Percentiles rank a stretch among this genome's conserved stretches.
These are phyloP conservation scores for Choricystis sp. DNA, from an alignment of 139 green algal genomes.

Conservation along the genomic window DNA sequence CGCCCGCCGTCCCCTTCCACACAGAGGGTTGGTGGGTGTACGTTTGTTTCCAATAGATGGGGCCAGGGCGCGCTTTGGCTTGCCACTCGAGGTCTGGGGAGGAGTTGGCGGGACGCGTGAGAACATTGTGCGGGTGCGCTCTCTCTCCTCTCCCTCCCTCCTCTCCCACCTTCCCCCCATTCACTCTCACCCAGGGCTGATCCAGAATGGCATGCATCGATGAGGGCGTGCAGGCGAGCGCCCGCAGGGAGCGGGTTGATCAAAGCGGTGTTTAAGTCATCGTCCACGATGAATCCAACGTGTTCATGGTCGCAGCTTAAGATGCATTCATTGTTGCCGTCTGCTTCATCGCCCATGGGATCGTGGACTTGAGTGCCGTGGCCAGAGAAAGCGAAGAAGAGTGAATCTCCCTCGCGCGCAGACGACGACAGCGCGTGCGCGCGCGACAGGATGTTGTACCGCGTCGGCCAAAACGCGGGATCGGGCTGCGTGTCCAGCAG, in stretches of 20 bases:
- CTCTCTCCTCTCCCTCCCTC: no score
- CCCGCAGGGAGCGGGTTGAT: slow-evolving; percentile 25
- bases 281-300: slow-evolving; percentile 40
- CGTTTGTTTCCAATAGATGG: neutral
- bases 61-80: neutral
- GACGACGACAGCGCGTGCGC: slow-evolving; percentile 1
- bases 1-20: slow-evolving; percentile 37
- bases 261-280: slow-evolving; percentile 46
- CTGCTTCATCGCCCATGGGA: neutral
- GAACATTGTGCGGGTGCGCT: no score
- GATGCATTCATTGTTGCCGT: slow-evolving; percentile 3
- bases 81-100: neutral
- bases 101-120: no score
- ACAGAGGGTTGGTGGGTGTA: neutral
- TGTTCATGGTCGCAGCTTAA: slow-evolving; percentile 14
- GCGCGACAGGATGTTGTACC: neutral
- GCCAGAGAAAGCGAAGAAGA: slow-evolving; percentile 53
- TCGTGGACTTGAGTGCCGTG: neutral
- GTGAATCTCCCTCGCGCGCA: slow-evolving; percentile 25
- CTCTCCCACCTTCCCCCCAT: no score
- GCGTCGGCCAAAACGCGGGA: slow-evolving; percentile 2
- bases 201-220: slow-evolving; percentile 65
- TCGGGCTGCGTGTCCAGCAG: slow-evolving; percentile 4
- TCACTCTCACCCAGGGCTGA: no score
- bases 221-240: slow-evolving; percentile 55